These are phyloP conservation scores for Leucoagaricus sp. DNA, from an alignment of 1,284 basidiomycete species.

Conservation along the genomic window DNA sequence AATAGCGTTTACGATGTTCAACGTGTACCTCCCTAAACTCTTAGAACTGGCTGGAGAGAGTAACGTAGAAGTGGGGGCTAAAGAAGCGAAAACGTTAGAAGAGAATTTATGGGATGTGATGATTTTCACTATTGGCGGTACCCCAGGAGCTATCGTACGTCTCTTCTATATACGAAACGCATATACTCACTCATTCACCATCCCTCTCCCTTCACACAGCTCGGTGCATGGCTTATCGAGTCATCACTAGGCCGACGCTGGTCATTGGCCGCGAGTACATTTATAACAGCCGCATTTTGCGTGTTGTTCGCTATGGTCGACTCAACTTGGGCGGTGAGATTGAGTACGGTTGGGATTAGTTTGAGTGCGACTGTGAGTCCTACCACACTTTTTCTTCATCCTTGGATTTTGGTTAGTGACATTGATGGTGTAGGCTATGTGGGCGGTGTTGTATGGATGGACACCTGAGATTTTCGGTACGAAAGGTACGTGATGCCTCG, in stretches of 20 bases:
- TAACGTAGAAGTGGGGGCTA: slow-evolving; percentile 19
- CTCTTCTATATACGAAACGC: neutral
- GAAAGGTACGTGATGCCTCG: slow-evolving; percentile 45
- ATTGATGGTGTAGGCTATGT: slow-evolving; percentile 75
- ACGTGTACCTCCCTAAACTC: slow-evolving; percentile 92
- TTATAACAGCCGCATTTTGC: slow-evolving; percentile 82
- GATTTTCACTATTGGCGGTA: slow-evolving; percentile 82
- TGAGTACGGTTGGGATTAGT: slow-evolving; percentile 81
- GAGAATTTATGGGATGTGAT: slow-evolving; percentile 82
- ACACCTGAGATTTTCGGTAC: slow-evolving; percentile 91
- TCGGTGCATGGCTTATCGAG: slow-evolving; percentile 91
- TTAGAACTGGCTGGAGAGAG: slow-evolving; percentile 68
- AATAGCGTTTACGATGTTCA: slow-evolving; percentile 92
- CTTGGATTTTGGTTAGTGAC: neutral
- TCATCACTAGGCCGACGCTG: slow-evolving; percentile 71
- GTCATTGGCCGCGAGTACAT: slow-evolving; percentile 81
- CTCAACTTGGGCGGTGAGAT: slow-evolving; percentile 64
- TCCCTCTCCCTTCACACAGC: slow-evolving; percentile 48
- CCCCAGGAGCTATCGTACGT: slow-evolving; percentile 82
- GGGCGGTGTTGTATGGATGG: slow-evolving; percentile 89
- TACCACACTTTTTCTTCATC: neutral
- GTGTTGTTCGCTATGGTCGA: slow-evolving; percentile 70
- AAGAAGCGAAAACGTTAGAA: slow-evolving; percentile 52
- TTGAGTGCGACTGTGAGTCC: slow-evolving; percentile 73
- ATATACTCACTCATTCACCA: neutral